These are phyloP conservation scores for Starmera dryadoides DNA, from an alignment of 805 yeast species.

Conservation along the genomic window DNA sequence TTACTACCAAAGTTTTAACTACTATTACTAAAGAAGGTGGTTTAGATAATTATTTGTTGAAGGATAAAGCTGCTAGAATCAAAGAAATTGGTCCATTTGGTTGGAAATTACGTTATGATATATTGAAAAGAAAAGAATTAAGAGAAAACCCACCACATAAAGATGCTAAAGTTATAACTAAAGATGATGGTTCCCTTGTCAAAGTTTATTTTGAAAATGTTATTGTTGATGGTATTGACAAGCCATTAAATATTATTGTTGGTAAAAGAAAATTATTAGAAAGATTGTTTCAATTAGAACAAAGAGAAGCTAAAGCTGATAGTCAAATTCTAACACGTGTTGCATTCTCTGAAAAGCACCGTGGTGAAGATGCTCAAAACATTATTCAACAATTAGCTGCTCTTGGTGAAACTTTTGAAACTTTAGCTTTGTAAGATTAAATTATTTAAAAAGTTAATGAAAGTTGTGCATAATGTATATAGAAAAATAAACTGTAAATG, in stretches of 20 bases:
- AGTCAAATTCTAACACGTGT: conserved; percentile 39
- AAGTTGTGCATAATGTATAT: not conserved
- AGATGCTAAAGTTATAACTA: conserved; percentile 25
- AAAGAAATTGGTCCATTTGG: conserved; percentile 92
- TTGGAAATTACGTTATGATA: conserved; percentile 79
- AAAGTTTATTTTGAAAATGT: conserved; percentile 44
- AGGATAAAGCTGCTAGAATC: conserved; percentile 82
- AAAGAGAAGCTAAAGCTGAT: conserved; percentile 31
- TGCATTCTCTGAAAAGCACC: conserved; percentile 42
- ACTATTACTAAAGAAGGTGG: conserved; percentile 95
- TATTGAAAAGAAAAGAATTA: conserved; percentile 41
- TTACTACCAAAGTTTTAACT: conserved; percentile 74
- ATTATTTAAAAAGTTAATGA: not conserved
- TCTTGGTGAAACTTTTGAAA: conserved; percentile 1
- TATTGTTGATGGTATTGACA: conserved; percentile 26
- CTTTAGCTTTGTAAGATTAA: not conserved
- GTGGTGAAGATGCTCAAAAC: conserved; percentile 28
- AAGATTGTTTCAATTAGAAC: conserved; percentile 44
- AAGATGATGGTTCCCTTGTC: conserved; percentile 22
- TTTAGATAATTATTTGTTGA: conserved; percentile 76
- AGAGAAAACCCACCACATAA: conserved; percentile 32
- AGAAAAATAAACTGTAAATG: not conserved
- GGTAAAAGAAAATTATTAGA: conserved; percentile 61
- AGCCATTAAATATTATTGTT: conserved; percentile 41
- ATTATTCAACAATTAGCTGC: conserved; percentile 39